A percentile compares a stretch with the other conserved stretches of the same genome.
These are phyloP conservation scores for Metschnikowia dekortorum DNA, from an alignment of 805 yeast species.

Conservation along the genomic window DNA sequence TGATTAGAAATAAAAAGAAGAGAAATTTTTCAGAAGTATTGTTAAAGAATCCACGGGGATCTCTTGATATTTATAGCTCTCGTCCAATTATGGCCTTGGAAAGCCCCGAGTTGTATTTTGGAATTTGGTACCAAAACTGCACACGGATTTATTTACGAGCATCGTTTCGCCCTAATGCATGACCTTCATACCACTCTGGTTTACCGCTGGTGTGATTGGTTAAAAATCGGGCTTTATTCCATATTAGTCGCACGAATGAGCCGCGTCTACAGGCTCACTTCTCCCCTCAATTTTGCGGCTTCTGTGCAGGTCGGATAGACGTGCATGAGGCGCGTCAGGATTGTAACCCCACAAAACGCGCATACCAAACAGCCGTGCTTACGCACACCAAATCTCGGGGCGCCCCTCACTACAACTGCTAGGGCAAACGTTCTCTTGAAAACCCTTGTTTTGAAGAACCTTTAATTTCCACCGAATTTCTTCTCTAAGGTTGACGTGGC, in stretches of 20 bases:
- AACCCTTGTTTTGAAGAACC: not conserved
- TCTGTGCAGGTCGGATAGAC: not conserved
- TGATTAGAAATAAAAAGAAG: slow-evolving; percentile 7
- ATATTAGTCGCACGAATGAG: not conserved
- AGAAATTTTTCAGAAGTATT: not conserved
- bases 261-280: not conserved
- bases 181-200: not conserved
- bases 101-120: not conserved
- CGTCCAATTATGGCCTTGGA: too few species aligned
- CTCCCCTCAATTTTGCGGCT: not conserved
- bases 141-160: slow-evolving; percentile 1
- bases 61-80: not conserved
- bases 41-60: not conserved
- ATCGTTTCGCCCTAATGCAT: not conserved
- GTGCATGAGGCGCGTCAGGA: not conserved
- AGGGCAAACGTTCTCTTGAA: not conserved
- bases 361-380: not conserved
- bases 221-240: not conserved
- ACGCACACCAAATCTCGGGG: not conserved
- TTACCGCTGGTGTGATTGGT: not conserved
- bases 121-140: not conserved
- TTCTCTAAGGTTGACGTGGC: too few species aligned
- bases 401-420: not conserved
- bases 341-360: not conserved
- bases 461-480: too few species aligned